Conservation (phyloP, 768 basidiomycete species). For the Mycena alexandri region DNA sequence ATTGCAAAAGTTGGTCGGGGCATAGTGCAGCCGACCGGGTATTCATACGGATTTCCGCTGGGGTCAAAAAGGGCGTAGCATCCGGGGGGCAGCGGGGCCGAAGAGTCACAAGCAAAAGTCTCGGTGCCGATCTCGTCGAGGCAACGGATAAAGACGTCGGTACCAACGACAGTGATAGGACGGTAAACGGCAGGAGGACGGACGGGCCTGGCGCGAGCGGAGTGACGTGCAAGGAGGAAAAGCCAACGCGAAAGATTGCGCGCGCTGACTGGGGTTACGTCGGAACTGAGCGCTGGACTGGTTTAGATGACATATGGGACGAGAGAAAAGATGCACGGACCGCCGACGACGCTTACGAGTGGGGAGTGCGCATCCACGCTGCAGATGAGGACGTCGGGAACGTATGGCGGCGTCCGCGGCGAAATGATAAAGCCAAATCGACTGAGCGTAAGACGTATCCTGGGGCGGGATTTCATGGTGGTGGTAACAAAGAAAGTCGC, state of each 20-base stretch:
- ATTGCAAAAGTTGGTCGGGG: conserved; percentile 9
- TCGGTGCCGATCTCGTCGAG: conserved; percentile 21
- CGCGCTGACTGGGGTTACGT: conserved; percentile 21
- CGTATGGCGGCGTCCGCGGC: too few relatives aligned
- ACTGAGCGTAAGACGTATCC: too few relatives aligned
- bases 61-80: conserved; percentile 24
- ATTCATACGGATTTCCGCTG: conserved; percentile 11
- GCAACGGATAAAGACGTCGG: conserved; percentile 17
- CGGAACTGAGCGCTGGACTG: conserved; percentile 21
- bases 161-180: conserved; percentile 22
- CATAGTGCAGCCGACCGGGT: conserved; percentile 9
- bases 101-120: conserved; percentile 10
- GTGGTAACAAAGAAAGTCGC: too few relatives aligned
- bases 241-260: conserved; percentile 31
- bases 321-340: conserved; percentile 11
- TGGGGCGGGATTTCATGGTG: too few relatives aligned
- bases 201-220: conserved; percentile 15
- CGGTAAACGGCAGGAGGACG: conserved; percentile 29
- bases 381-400: too few relatives aligned
- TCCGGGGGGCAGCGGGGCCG: conserved; percentile 18
- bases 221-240: conserved; percentile 20
- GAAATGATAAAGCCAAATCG: too few relatives aligned
- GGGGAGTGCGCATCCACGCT: too few relatives aligned
- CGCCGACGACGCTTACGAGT: not conserved
- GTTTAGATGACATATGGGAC: conserved; percentile 4